These are phyloP conservation scores for Acacia melanoxylon DNA, from an alignment of 306 rosid species.

Conservation along the genomic window DNA sequence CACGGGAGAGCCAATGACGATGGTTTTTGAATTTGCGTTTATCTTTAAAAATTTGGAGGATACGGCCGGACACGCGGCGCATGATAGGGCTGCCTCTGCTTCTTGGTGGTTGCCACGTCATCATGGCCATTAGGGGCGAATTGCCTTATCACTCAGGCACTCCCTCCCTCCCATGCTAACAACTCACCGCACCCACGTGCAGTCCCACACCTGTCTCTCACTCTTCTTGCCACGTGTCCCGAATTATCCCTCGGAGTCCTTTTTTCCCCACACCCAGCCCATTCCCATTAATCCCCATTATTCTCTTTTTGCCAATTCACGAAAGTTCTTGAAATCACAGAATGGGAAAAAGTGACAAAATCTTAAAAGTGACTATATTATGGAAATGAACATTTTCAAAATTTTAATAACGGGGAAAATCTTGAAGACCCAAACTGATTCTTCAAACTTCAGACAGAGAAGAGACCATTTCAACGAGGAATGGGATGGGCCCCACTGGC, in stretches of 20 bases:
- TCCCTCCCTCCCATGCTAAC: background rate
- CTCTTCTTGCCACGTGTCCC: background rate
- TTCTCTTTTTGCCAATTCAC: too few relatives aligned
- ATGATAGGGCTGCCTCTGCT: background rate
- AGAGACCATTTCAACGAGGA: background rate
- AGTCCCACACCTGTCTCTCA: background rate
- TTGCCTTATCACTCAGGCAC: background rate
- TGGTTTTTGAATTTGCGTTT: background rate
- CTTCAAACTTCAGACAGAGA: background rate
- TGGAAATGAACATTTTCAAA: too few relatives aligned
- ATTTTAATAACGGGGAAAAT: too few relatives aligned
- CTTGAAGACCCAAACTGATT: background rate
- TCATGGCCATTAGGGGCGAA: too few relatives aligned
- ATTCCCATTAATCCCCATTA: too few relatives aligned
- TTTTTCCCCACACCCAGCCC: too few relatives aligned
- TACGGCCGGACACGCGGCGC: background rate
- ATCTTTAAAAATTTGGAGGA: background rate
- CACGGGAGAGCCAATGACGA: background rate
- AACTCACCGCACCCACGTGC: background rate
- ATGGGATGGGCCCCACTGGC: background rate
- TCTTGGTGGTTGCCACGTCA: background rate
- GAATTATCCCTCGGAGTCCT: too few relatives aligned
- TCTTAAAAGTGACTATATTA: too few relatives aligned
- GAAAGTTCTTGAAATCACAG: too few relatives aligned
- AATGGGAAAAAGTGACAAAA: too few relatives aligned